These are phyloP conservation scores for Debaryomyces tyrocola DNA, from an alignment of 805 yeast genomes.

Conservation along the genomic window DNA sequence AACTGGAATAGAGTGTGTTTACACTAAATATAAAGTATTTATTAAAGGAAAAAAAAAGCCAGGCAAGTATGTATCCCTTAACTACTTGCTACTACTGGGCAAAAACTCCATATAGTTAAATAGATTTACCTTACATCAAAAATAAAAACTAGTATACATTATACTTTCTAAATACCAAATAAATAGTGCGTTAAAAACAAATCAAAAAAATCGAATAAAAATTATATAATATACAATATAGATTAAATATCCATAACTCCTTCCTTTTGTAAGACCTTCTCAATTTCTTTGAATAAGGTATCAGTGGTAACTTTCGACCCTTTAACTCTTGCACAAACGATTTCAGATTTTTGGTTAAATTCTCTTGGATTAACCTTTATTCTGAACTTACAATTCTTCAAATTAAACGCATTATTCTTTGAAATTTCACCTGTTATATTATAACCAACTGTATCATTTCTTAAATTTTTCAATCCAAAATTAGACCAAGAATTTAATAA, in stretches of 20 bases:
- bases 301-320: conserved; percentile 66
- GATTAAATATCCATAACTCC: conserved; percentile 46
- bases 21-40: neutral
- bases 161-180: too few species aligned
- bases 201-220: neutral
- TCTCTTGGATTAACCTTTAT: conserved; percentile 49
- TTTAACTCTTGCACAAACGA: conserved; percentile 59
- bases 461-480: conserved; percentile 63
- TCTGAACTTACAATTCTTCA: conserved; percentile 64
- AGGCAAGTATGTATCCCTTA: neutral
- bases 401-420: conserved; percentile 57
- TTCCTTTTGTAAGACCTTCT: conserved; percentile 64
- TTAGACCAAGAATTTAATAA: conserved; percentile 67
- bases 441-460: conserved; percentile 40
- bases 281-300: conserved; percentile 61
- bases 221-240: neutral
- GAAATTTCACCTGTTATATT: conserved; percentile 63
- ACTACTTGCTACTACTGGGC: neutral
- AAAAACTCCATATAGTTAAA: neutral
- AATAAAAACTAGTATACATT: too few species aligned
- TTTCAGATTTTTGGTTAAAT: conserved; percentile 45
- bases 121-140: neutral
- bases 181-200: neutral
- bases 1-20: neutral
- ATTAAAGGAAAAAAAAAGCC: neutral